Evolutionary conservation across 768 basidiomycete species (phyloP).

Genomic region (Tulasnella sp.): DNA sequence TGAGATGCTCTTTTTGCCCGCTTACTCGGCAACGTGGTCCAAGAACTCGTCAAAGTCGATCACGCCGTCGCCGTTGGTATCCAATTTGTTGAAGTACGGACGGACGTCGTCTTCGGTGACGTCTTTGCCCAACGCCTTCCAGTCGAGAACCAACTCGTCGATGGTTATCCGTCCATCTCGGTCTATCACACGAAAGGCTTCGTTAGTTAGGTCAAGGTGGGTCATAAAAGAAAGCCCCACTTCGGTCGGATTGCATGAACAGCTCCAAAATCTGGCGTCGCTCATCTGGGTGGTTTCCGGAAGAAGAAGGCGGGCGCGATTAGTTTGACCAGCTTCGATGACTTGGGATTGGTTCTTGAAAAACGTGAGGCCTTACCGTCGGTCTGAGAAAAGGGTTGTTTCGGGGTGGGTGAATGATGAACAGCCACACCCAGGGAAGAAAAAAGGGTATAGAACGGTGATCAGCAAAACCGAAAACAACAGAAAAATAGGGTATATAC

Average conservation of each 20-base stretch:
- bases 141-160: background rate
- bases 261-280: background rate
- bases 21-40: background rate
- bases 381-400: background rate
- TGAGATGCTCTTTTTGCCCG: no score
- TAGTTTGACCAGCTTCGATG: background rate
- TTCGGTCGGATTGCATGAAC: background rate
- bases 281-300: background rate
- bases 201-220: background rate
- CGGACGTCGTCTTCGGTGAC: background rate
- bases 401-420: no score
- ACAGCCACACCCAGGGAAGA: no score
- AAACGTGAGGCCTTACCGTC: background rate
- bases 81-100: background rate
- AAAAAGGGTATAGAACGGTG: no score
- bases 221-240: background rate
- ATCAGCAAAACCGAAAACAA: background rate
- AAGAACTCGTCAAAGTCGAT: background rate
- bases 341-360: background rate
- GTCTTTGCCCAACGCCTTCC: background rate
- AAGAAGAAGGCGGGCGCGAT: background rate
- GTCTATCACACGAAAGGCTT: background rate
- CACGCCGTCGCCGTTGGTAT: background rate
- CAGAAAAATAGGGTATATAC: background rate
- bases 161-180: background rate